Conservation (phyloP, 805 yeast species). For the Metschnikowia borealis region DNA sequence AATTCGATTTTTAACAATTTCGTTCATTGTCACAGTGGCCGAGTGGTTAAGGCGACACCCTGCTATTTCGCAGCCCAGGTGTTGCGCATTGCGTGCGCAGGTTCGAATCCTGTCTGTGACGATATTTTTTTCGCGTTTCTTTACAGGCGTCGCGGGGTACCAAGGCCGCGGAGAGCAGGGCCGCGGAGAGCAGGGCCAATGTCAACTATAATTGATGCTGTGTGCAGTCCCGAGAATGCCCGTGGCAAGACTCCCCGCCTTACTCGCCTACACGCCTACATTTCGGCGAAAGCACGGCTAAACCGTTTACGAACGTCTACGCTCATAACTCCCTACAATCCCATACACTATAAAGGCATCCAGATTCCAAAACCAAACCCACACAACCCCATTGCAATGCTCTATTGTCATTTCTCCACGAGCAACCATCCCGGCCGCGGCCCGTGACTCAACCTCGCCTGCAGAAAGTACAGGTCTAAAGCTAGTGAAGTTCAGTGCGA, state of each 20-base stretch:
- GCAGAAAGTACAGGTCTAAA: neutral
- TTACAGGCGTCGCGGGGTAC: neutral
- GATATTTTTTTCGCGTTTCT: constrained; percentile 24
- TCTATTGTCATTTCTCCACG: too few relatives aligned
- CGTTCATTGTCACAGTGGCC: constrained; percentile 45
- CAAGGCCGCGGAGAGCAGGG: too few relatives aligned
- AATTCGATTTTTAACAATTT: too few relatives aligned
- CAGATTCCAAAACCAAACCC: neutral
- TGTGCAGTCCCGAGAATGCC: neutral
- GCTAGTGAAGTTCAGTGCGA: neutral
- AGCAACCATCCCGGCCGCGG: neutral
- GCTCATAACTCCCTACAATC: too few relatives aligned
- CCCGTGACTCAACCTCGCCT: neutral
- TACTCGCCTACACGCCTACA: neutral
- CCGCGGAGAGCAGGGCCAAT: neutral
- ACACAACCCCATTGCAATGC: too few relatives aligned
- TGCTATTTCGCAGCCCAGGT: constrained; percentile 29
- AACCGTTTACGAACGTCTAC: too few relatives aligned
- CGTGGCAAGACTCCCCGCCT: neutral
- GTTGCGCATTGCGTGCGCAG: constrained; percentile 69
- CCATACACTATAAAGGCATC: too few relatives aligned
- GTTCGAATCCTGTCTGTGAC: constrained; percentile 99
- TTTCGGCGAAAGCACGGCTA: too few relatives aligned
- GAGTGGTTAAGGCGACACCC: constrained; percentile 52
- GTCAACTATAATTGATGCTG: neutral